Conservation (phyloP, 441 rosid species). For the Gossypium davidsonii region DNA sequence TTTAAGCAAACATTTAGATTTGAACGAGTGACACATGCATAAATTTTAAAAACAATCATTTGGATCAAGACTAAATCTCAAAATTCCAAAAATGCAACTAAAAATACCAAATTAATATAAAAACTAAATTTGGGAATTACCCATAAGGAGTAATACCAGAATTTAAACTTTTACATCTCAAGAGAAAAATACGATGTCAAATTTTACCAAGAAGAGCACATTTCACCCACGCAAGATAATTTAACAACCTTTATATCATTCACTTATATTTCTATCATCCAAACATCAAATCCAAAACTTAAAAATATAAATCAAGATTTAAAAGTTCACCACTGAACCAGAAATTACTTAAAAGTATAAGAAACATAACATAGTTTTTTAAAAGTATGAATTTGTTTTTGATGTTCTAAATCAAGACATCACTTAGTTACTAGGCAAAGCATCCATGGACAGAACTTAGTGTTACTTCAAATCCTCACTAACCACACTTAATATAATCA, state of each 20-base stretch:
- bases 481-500: not conserved
- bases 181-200: not conserved
- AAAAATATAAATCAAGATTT: not conserved
- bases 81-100: no score
- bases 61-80: no score
- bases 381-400: not conserved
- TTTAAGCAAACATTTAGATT: no score
- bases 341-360: not conserved
- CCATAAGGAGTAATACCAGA: not conserved
- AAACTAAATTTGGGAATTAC: no score
- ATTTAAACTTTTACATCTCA: no score
- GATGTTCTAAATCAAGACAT: conserved; percentile 3
- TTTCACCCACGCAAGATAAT: not conserved
- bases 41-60: no score
- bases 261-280: not conserved
- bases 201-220: not conserved
- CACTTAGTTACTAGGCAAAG: not conserved
- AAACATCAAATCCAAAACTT: not conserved
- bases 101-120: no score
- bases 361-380: not conserved
- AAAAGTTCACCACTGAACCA: not conserved
- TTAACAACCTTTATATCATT: not conserved
- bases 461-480: not conserved
- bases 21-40: no score
- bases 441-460: not conserved